Evolutionary conservation across 2,329 filamentous ascomycete species (phyloP).

Genomic region (Cordyceps cicadae): DNA sequence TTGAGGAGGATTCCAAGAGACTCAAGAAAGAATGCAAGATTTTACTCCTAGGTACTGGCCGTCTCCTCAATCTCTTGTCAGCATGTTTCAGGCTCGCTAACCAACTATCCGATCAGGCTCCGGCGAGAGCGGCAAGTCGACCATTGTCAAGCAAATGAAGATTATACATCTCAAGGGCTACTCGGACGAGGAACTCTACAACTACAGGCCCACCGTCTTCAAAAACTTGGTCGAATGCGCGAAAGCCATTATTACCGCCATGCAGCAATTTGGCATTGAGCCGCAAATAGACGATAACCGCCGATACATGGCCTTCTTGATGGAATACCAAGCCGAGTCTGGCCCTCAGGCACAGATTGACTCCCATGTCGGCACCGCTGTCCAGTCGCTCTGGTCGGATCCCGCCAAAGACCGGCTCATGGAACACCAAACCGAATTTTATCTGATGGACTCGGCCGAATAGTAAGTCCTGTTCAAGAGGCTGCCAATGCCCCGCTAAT

Average conservation of each 20-base stretch:
- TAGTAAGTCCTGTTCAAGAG: conserved; percentile 57
- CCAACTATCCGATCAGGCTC: conserved; percentile 55
- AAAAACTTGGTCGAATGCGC: conserved; percentile 97
- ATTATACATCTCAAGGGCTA: conserved; percentile 99
- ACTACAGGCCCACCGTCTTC: conserved; percentile 94
- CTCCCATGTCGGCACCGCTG: conserved; percentile 68
- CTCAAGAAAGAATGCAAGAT: conserved; percentile 99
- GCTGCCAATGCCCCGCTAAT: background rate
- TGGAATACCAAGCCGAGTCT: conserved; percentile 82
- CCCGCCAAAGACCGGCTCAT: conserved; percentile 73
- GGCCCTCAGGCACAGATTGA: conserved; percentile 84
- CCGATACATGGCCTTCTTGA: conserved; percentile 68
- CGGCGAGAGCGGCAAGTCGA: conserved; percentile 97
- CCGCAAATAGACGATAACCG: conserved; percentile 63
- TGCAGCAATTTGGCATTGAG: conserved; percentile 84
- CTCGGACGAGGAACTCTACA: conserved; percentile 82
- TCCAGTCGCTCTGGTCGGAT: conserved; percentile 85
- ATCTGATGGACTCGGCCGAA: conserved; percentile 97
- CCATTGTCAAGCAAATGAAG: conserved; percentile 99
- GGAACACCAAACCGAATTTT: conserved; percentile 95
- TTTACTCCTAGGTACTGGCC: conserved; percentile 69
- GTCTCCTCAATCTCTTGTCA: background rate
- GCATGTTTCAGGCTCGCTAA: background rate
- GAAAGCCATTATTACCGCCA: conserved; percentile 83
- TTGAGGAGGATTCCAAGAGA: conserved; percentile 90